Percentiles rank a stretch among this genome's conserved stretches.
These are phyloP conservation scores for Botrytis paeoniae DNA, from an alignment of 2,329 filamentous ascomycete species.

Conservation along the genomic window DNA sequence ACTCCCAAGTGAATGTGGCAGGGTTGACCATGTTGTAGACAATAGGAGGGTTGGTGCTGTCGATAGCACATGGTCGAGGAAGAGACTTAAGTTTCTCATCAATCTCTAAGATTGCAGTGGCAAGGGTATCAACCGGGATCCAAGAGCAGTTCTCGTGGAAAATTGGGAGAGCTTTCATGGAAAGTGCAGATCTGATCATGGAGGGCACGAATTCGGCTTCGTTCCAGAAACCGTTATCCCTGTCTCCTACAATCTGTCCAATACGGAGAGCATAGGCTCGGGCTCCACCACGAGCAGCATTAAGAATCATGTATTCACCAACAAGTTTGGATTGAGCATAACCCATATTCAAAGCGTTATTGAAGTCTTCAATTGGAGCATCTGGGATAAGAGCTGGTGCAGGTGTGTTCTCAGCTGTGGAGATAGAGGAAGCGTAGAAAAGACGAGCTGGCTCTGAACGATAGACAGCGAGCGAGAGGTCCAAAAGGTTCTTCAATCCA, in stretches of 20 bases:
- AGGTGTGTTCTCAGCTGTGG: conserved; percentile 36
- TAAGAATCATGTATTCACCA: conserved; percentile 45
- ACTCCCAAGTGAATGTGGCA: conserved; percentile 44
- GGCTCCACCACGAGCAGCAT: conserved; percentile 38
- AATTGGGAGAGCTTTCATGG: conserved; percentile 45
- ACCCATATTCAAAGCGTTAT: conserved; percentile 46
- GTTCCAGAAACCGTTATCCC: conserved; percentile 47
- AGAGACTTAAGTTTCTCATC: conserved; percentile 26
- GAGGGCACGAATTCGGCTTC: conserved; percentile 50
- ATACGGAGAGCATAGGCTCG: conserved; percentile 44
- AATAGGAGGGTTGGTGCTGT: conserved; percentile 23
- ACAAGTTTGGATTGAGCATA: conserved; percentile 51
- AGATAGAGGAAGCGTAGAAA: conserved; percentile 42
- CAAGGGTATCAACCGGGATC: conserved; percentile 47
- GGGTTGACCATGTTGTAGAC: conserved; percentile 55
- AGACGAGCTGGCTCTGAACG: conserved; percentile 36
- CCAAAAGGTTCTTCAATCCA: conserved; percentile 19
- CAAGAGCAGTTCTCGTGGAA: conserved; percentile 44
- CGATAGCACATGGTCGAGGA: conserved; percentile 19
- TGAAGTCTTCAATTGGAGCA: conserved; percentile 28
- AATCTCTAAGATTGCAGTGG: conserved; percentile 43
- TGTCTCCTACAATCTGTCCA: conserved; percentile 51
- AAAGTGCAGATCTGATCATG: conserved; percentile 47
- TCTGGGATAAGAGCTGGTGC: conserved; percentile 39
- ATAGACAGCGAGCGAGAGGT: conserved; percentile 25